These are phyloP conservation scores for Neoboletus brunneissimus DNA, from an alignment of 768 basidiomycete species.

Conservation along the genomic window DNA sequence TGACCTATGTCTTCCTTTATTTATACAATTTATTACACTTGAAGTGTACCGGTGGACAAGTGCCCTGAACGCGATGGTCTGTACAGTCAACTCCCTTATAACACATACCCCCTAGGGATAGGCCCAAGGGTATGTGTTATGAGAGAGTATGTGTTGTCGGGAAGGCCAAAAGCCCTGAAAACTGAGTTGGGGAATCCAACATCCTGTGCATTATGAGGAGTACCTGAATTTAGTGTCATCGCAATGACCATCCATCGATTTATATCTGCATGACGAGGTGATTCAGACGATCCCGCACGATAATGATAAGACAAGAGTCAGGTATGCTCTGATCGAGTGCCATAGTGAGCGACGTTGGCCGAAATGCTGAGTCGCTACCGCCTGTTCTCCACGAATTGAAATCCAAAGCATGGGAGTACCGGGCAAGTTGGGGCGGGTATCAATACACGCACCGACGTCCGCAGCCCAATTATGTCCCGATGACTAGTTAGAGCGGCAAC, in stretches of 20 bases:
- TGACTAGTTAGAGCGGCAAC: slow-evolving; percentile 1
- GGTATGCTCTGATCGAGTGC: too few relatives aligned
- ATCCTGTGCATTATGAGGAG: too few relatives aligned
- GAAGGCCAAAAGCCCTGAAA: too few relatives aligned
- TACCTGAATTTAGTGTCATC: neutral
- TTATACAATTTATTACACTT: neutral
- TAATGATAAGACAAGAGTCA: neutral
- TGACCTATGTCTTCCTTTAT: neutral
- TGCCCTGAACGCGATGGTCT: too few relatives aligned
- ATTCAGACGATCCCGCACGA: neutral
- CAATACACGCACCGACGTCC: neutral
- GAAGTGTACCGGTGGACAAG: neutral
- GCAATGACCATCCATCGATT: neutral
- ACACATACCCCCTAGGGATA: too few relatives aligned
- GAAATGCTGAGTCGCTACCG: neutral
- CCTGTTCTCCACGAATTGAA: neutral
- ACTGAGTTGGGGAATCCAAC: too few relatives aligned
- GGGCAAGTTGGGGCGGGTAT: neutral
- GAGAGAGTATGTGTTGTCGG: too few relatives aligned
- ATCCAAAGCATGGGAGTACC: neutral
- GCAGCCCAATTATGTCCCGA: neutral
- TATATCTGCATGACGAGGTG: neutral
- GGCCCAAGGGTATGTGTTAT: too few relatives aligned
- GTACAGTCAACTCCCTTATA: too few relatives aligned
- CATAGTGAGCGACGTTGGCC: neutral